A percentile compares a stretch with the other conserved stretches of the same genome.
Conservation (phyloP, 768 basidiomycete species). For the Rhodosporidiobolus odoratus region DNA sequence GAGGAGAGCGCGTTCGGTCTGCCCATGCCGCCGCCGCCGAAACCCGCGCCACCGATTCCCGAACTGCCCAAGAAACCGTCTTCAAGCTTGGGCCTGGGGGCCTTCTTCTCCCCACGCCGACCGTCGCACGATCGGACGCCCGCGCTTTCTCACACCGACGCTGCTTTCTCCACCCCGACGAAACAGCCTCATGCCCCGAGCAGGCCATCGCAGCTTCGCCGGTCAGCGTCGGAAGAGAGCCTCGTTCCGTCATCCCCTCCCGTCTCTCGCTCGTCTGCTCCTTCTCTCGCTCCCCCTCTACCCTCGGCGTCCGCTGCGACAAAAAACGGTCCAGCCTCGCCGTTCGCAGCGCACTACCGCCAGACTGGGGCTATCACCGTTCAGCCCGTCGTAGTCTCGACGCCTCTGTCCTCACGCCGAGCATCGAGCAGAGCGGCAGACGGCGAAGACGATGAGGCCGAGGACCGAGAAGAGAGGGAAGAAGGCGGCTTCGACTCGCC, state of each 20-base stretch:
- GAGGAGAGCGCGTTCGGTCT: slow-evolving; percentile 25
- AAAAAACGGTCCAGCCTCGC: slow-evolving; percentile 53
- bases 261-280: neutral
- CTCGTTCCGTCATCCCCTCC: too few species aligned
- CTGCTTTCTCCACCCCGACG: slow-evolving; percentile 44
- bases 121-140: slow-evolving; percentile 26
- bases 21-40: neutral
- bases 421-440: neutral
- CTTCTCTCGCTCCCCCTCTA: neutral
- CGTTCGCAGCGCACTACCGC: slow-evolving; percentile 79
- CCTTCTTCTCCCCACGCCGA: slow-evolving; percentile 47
- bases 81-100: slow-evolving; percentile 57
- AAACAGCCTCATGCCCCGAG: slow-evolving; percentile 40
- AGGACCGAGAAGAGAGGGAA: slow-evolving; percentile 44
- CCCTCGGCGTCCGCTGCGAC: neutral
- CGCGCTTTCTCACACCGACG: slow-evolving; percentile 46
- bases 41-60: slow-evolving; percentile 41
- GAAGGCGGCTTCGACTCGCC: slow-evolving; percentile 13
- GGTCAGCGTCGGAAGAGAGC: slow-evolving; percentile 17
- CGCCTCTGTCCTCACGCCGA: neutral
- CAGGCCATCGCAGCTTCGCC: slow-evolving; percentile 2
- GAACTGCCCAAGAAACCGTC: slow-evolving; percentile 26
- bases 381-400: slow-evolving; percentile 59
- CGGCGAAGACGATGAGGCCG: slow-evolving; percentile 37
- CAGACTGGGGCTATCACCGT: slow-evolving; percentile 66